phyloP scores from a whole-genome alignment of 768 basidiomycete species.

The Pseudohyphozyma bogoriensis region DNA sequence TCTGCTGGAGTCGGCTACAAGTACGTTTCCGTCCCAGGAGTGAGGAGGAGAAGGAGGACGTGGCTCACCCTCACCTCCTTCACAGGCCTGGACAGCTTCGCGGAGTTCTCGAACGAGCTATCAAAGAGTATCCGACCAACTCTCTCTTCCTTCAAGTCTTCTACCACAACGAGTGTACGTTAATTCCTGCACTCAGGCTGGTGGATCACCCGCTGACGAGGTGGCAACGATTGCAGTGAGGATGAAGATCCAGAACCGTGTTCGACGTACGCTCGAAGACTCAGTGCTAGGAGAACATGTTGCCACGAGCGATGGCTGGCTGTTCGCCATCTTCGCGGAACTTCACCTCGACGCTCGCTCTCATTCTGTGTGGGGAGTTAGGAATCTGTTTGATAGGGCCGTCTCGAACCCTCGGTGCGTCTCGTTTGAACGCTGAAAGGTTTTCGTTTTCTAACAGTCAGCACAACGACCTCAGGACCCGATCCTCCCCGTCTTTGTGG shows the following conservation, averaged over 20 bases:
- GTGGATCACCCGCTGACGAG: too few species aligned
- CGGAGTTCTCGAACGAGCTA: conserved; percentile 35
- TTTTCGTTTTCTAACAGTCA: too few species aligned
- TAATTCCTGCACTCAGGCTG: too few species aligned
- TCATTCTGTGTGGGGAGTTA: conserved; percentile 37
- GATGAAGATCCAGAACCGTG: conserved; percentile 37
- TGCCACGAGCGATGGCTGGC: conserved; percentile 29
- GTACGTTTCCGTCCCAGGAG: too few species aligned
- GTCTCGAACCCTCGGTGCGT: conserved; percentile 30
- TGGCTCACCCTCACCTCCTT: too few species aligned
- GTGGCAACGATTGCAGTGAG: conserved; percentile 17
- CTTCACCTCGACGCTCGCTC: conserved; percentile 27
- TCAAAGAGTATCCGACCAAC: conserved; percentile 38
- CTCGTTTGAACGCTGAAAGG: too few species aligned
- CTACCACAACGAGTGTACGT: conserved; percentile 35
- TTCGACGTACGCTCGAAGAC: conserved; percentile 35
- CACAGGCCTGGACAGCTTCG: conserved; percentile 34
- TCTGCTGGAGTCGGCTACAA: conserved; percentile 26
- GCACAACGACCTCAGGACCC: too few species aligned
- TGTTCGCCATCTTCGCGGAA: conserved; percentile 35
- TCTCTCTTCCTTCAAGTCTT: conserved; percentile 38
- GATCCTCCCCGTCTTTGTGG: conserved; percentile 37
- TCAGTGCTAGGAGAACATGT: conserved; percentile 14
- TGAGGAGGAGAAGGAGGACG: too few species aligned
- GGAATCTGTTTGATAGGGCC: conserved; percentile 37